A percentile compares a stretch with the other conserved stretches of the same genome.
Conservation (phyloP, 768 basidiomycete genomes). For the Lactarius vividus region DNA sequence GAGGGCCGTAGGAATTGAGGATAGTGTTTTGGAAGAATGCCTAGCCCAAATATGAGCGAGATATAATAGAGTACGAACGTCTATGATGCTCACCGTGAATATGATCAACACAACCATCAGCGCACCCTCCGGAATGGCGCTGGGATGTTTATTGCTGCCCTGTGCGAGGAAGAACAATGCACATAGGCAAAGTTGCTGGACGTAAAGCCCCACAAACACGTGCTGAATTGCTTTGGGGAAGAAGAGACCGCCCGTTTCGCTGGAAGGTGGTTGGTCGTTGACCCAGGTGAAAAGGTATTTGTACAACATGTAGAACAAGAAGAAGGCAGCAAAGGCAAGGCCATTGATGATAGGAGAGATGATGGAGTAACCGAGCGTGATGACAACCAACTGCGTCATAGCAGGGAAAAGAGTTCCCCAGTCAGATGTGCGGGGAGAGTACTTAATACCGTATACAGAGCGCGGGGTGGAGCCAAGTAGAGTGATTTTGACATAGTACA, state of each 20-base stretch:
- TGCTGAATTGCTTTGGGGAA: conserved; percentile 95
- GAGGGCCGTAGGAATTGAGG: conserved; percentile 75
- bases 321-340: conserved; percentile 77
- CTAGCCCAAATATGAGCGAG: conserved; percentile 36
- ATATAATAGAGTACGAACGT: background rate
- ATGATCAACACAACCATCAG: conserved; percentile 84
- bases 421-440: conserved; percentile 57
- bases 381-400: conserved; percentile 77
- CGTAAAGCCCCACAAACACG: conserved; percentile 89
- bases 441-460: conserved; percentile 81
- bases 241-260: conserved; percentile 90
- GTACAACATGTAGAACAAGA: conserved; percentile 78
- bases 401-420: conserved; percentile 79
- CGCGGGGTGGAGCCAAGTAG: conserved; percentile 88
- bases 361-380: conserved; percentile 79
- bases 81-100: conserved; percentile 62
- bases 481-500: conserved; percentile 91
- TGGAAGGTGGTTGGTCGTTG: conserved; percentile 61
- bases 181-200: conserved; percentile 81
- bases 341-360: conserved; percentile 95
- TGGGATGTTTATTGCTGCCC: conserved; percentile 49
- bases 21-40: conserved; percentile 71
- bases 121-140: conserved; percentile 69
- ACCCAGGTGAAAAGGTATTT: conserved; percentile 51
- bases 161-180: conserved; percentile 89